phyloP scores from a whole-genome alignment of 2,329 filamentous ascomycete genomes.

The Aspergillus viridinutans region DNA sequence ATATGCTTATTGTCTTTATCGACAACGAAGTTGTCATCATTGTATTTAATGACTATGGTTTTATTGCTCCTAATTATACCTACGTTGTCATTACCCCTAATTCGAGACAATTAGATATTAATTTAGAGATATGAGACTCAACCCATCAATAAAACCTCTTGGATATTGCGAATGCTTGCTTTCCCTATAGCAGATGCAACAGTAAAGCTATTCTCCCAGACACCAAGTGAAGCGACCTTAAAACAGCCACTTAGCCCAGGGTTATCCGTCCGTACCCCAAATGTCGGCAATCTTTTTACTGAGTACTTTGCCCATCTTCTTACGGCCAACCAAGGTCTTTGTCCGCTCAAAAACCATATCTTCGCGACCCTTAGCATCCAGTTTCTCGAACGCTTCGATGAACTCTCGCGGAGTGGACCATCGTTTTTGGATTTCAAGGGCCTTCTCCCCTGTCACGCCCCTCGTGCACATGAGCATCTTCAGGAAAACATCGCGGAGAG shows the following conservation, averaged over 20 bases:
- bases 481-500: constrained; percentile 68
- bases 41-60: no score
- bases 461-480: constrained; percentile 84
- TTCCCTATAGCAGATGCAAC: not conserved
- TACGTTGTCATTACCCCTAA: no score
- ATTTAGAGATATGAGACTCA: not conserved
- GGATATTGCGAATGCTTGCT: not conserved
- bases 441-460: constrained; percentile 72
- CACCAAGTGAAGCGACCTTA: not conserved
- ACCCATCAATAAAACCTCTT: not conserved
- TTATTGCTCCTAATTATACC: no score
- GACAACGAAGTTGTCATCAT: not conserved
- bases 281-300: constrained; percentile 69
- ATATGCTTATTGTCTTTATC: not conserved
- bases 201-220: not conserved
- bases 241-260: not conserved
- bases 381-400: constrained; percentile 62
- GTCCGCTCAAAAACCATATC: constrained; percentile 58
- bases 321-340: constrained; percentile 58
- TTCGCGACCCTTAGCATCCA: constrained; percentile 51
- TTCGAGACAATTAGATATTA: not conserved
- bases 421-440: constrained; percentile 71
- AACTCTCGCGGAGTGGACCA: constrained; percentile 72
- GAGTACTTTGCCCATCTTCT: constrained; percentile 62
- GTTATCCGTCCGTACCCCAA: constrained; percentile 50